Percentiles rank a stretch among this genome's conserved stretches.
phyloP scores from a whole-genome alignment of 208 protist species.

The Trypanosoma cruzi region DNA sequence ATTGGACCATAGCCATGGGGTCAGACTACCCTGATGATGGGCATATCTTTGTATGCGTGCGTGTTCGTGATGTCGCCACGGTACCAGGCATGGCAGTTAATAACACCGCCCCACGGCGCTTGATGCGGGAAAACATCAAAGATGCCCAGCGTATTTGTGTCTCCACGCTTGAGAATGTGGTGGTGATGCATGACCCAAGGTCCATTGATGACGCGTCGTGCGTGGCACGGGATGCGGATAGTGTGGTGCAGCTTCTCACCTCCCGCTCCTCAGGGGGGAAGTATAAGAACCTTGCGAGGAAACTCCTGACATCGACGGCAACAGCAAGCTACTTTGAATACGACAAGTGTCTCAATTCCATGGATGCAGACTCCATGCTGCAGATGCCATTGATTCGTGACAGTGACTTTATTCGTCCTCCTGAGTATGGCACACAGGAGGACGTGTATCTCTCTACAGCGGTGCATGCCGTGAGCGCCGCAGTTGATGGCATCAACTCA shows the following conservation, averaged over 20 bases:
- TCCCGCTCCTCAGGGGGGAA: constrained; percentile 27
- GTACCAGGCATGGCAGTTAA: constrained; percentile 18
- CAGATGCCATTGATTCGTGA: constrained; percentile 66
- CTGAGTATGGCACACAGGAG: constrained; percentile 68
- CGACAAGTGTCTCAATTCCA: constrained; percentile 60
- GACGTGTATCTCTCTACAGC: constrained; percentile 74
- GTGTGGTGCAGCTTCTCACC: constrained; percentile 62
- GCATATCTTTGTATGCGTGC: constrained; percentile 80
- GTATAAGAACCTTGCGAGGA: constrained; percentile 24
- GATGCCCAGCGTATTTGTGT: constrained; percentile 67
- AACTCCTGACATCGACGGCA: constrained; percentile 41
- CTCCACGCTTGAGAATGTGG: constrained; percentile 71
- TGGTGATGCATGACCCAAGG: constrained; percentile 75
- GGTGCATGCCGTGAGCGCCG: constrained; percentile 64
- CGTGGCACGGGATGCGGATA: constrained; percentile 61
- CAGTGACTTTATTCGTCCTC: constrained; percentile 69
- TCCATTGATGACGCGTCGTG: constrained; percentile 47
- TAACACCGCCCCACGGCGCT: constrained; percentile 14
- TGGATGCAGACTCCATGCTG: constrained; percentile 56
- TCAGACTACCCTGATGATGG: constrained; percentile 63
- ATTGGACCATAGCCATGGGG: constrained; percentile 1
- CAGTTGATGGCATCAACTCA: constrained; percentile 86
- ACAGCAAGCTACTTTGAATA: constrained; percentile 76
- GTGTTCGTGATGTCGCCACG: constrained; percentile 55
- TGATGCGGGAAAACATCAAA: constrained; percentile 13